Evolutionary conservation across 306 rosid genomes (phyloP), one percentile per base, ranked within the genome.

Genomic region (Dalbergia oliveri): DNA sequence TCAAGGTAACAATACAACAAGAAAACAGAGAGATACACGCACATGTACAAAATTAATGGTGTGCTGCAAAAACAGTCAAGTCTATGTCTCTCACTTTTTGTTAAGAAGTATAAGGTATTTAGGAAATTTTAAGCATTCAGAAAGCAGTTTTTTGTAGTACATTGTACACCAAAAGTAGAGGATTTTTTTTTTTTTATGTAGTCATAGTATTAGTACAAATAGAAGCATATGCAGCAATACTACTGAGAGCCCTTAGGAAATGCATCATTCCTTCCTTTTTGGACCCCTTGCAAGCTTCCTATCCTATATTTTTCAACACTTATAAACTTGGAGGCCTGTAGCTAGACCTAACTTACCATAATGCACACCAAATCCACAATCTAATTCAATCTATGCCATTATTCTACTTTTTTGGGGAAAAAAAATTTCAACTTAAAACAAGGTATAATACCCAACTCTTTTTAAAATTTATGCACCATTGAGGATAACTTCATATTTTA

Each of bases 271-370:
- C 35, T 37, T 72, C 16, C 45, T 54, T 50, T 37, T 67, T 13
- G 23, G 41, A 73, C 21, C 51, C 21, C 51, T 37, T 72, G 26
- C 60, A 31, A 0, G 44, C 49, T 49, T 49, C 78, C 37, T 58
- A 51, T 53, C 79, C 26, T 39, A 12, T 44, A 1, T 41, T 39
- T 57, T 21, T 9, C 6, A 56, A 72, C 66, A 56, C n/a, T 16
- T 56, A 56, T 73, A 21, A 73, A 73, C 68, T 41, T 58, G 41
- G 57, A 53, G 65, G 51, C 65, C 18, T 4, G 65, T 15, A 31
- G 19, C 54, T 39, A 57, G 15, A 39, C 41, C 64, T 26, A 57
- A 39, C 39, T 57, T 37, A 37, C 54, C 34, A 12, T 31, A 12
- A 50, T 18, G 18, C 56, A 57, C 19, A 39, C 31, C 66, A 73